Evolutionary conservation across 2,329 filamentous ascomycete species (phyloP).

Genomic region (Aureobasidium sp.): DNA sequence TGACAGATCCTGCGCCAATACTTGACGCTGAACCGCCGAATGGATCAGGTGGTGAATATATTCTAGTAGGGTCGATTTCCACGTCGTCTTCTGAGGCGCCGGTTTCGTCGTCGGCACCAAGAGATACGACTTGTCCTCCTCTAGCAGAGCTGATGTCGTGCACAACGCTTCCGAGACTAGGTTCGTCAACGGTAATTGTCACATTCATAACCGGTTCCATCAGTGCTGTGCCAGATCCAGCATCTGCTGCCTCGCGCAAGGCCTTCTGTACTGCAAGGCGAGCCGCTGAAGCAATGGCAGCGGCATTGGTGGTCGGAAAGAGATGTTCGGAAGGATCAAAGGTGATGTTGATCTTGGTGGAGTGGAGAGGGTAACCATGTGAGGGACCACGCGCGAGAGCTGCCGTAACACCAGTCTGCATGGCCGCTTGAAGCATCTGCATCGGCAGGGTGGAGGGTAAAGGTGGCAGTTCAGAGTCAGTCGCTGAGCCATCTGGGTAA

Average conservation of each 20-base stretch:
- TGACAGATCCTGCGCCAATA: slow-evolving; percentile 17
- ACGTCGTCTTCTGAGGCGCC: slow-evolving; percentile 22
- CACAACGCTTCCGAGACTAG: slow-evolving; percentile 70
- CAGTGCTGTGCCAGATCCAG: slow-evolving; percentile 50
- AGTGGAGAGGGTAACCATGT: slow-evolving; percentile 72
- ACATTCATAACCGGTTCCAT: slow-evolving; percentile 94
- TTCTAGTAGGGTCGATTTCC: slow-evolving; percentile 60
- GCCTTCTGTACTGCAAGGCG: slow-evolving; percentile 62
- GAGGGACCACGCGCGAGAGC: slow-evolving; percentile 79
- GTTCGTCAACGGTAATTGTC: slow-evolving; percentile 78
- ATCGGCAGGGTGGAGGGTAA: slow-evolving; percentile 50
- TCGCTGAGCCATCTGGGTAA: slow-evolving; percentile 33
- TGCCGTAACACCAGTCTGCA: slow-evolving; percentile 74
- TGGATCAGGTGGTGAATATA: slow-evolving; percentile 85
- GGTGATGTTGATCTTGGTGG: slow-evolving; percentile 61
- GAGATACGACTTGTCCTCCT: slow-evolving; percentile 66
- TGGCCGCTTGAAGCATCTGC: slow-evolving; percentile 42
- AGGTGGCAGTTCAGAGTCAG: slow-evolving; percentile 38
- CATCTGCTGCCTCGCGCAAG: slow-evolving; percentile 54
- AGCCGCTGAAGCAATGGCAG: slow-evolving; percentile 60
- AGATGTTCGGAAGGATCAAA: slow-evolving; percentile 60
- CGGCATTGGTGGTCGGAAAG: slow-evolving; percentile 60
- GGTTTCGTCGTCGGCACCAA: slow-evolving; percentile 44
- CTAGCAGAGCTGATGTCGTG: slow-evolving; percentile 71
- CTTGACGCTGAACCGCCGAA: slow-evolving; percentile 46